Evolutionary conservation across 2,329 filamentous ascomycete species (phyloP).

Genomic region (Nemania bipapillata): DNA sequence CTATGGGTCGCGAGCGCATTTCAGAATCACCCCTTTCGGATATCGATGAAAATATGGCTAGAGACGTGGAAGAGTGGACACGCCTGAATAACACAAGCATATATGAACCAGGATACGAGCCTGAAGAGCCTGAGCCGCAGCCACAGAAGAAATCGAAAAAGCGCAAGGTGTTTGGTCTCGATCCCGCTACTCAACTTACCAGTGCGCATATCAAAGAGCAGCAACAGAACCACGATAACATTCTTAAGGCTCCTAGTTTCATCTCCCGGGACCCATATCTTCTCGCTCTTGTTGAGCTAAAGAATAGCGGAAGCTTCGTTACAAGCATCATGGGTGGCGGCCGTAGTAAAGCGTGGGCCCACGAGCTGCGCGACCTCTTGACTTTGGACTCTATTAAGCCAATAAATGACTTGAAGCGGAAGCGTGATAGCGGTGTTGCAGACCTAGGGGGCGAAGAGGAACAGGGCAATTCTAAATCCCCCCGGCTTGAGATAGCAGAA

Average conservation of each 20-base stretch:
- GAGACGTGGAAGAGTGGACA: slow-evolving; percentile 69
- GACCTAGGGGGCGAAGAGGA: slow-evolving; percentile 77
- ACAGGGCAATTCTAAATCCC: slow-evolving; percentile 71
- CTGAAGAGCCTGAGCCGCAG: slow-evolving; percentile 71
- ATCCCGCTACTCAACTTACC: slow-evolving; percentile 80
- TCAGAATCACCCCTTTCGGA: slow-evolving; percentile 77
- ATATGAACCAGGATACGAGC: slow-evolving; percentile 70
- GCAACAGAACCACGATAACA: slow-evolving; percentile 85
- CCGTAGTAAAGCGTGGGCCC: slow-evolving; percentile 83
- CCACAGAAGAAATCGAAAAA: slow-evolving; percentile 80
- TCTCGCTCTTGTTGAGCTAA: slow-evolving; percentile 88
- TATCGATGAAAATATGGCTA: slow-evolving; percentile 71
- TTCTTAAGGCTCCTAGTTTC: slow-evolving; percentile 83
- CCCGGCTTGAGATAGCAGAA: slow-evolving; percentile 74
- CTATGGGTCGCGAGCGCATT: slow-evolving; percentile 68
- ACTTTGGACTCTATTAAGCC: slow-evolving; percentile 83
- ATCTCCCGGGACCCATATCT: slow-evolving; percentile 87
- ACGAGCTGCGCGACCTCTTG: slow-evolving; percentile 91
- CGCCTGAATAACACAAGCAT: slow-evolving; percentile 66
- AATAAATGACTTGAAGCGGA: slow-evolving; percentile 86
- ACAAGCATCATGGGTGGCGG: slow-evolving; percentile 85
- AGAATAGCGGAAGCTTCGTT: slow-evolving; percentile 89
- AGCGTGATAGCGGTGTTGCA: slow-evolving; percentile 87
- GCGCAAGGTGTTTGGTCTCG: slow-evolving; percentile 83
- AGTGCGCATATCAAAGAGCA: slow-evolving; percentile 84